Conservation (phyloP, 2,329 filamentous ascomycete genomes). For the Leptographium procerum region DNA sequence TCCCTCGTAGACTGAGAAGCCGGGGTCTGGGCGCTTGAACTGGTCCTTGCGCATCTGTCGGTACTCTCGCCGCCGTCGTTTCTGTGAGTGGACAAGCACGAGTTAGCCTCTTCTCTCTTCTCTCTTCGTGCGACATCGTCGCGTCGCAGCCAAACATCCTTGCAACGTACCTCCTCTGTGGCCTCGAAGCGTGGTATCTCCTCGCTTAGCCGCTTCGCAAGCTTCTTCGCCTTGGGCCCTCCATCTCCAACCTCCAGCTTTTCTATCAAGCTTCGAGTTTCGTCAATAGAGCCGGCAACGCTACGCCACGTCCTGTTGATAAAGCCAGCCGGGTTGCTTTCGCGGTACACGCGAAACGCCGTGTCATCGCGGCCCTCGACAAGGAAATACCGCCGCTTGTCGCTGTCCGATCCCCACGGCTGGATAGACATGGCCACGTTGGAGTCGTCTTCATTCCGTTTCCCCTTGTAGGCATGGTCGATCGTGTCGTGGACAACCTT, state of each 20-base stretch:
- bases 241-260: slow-evolving; percentile 69
- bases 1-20: slow-evolving; percentile 90
- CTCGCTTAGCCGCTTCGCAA: slow-evolving; percentile 65
- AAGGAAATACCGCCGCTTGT: slow-evolving; percentile 87
- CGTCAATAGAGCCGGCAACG: slow-evolving; percentile 81
- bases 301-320: slow-evolving; percentile 75
- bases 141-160: neutral
- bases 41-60: slow-evolving; percentile 74
- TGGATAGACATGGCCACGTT: slow-evolving; percentile 80
- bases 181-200: slow-evolving; percentile 87
- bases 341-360: slow-evolving; percentile 83
- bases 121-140: no score
- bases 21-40: slow-evolving; percentile 77
- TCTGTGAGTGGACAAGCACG: slow-evolving; percentile 35
- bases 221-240: slow-evolving; percentile 65
- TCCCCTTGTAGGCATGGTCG: slow-evolving; percentile 79
- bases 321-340: slow-evolving; percentile 71
- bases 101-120: neutral
- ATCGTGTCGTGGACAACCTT: slow-evolving; percentile 72
- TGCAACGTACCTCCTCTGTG: slow-evolving; percentile 63
- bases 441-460: slow-evolving; percentile 63
- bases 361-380: slow-evolving; percentile 93
- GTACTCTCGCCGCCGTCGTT: slow-evolving; percentile 88
- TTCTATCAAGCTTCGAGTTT: slow-evolving; percentile 62
- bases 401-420: slow-evolving; percentile 64